Conservation (phyloP, 2,329 filamentous ascomycete genomes). For the Colletotrichum truncatum region DNA sequence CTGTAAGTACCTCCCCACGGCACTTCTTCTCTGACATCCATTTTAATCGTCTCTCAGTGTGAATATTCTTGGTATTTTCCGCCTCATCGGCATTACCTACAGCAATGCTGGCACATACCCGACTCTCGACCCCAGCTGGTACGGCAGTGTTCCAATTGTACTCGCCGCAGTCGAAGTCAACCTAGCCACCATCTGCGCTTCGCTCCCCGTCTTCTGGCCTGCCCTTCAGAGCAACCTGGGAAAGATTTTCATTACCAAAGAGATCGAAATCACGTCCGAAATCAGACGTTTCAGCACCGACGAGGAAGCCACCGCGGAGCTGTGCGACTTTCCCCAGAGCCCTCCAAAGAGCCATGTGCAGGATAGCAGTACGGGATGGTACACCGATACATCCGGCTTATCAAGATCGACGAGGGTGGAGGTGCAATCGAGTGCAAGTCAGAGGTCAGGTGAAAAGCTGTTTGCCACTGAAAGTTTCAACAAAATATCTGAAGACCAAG, state of each 20-base stretch:
- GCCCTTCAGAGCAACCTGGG: conserved; percentile 38
- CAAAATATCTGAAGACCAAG: background rate
- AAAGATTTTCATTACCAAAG: conserved; percentile 46
- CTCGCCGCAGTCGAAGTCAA: conserved; percentile 45
- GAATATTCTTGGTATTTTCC: conserved; percentile 36
- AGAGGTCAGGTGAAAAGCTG: background rate
- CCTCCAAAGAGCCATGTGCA: background rate
- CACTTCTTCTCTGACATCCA: rapidly evolving
- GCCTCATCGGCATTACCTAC: conserved; percentile 39
- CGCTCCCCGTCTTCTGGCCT: conserved; percentile 26
- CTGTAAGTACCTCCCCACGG: conserved; percentile 35
- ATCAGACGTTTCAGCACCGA: conserved; percentile 14
- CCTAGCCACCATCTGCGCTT: conserved; percentile 25
- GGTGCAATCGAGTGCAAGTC: background rate
- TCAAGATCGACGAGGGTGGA: background rate
- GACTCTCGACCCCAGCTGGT: conserved; percentile 46
- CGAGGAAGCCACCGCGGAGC: background rate
- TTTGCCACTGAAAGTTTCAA: conserved; percentile 6
- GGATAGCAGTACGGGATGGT: background rate
- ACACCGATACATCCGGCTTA: background rate
- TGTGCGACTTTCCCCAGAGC: background rate
- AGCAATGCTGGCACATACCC: conserved; percentile 42
- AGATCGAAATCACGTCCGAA: conserved; percentile 39
- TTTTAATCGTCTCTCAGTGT: conserved; percentile 28
- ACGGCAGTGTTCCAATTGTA: conserved; percentile 42